Evolutionary conservation across 1,139 yeast genomes (phyloP), one percentile per base, ranked within the genome.

Genomic region (Yamadazyma sp.): DNA sequence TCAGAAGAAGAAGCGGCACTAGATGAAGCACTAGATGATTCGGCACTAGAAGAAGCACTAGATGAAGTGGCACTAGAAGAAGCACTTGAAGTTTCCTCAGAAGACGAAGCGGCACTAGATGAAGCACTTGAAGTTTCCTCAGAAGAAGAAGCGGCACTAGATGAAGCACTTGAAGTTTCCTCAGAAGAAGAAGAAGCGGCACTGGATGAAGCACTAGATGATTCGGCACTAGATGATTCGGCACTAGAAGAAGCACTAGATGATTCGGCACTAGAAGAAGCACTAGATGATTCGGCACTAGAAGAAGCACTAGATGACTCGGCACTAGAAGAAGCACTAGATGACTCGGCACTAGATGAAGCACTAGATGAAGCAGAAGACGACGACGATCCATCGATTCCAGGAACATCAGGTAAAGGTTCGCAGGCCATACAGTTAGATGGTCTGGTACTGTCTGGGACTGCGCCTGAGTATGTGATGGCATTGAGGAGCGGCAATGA

Each of bases 391-490:
- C 45, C 48, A 31, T 38, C 51, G 17, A 41, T 12, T 16, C 38
- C 38, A 18, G 41, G 41, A 2, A 32, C 32, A 5, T 35, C 43
- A 5, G 50, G 51, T 42, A 48, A 43, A 3, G 35, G 24, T 17
- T 8, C 12, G 40, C 51, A 48, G 22, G 34, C 33, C 39, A 33
- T 29, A 45, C 51, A 48, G 15, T 22, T 28, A 3, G 48, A 31
- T n/a, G 46, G 37, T 36, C 50, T 46, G 4, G 48, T 31, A 22
- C 42, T 17, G 2, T 39, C 38, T 12, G 51, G 42, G n/a, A 42
- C 43, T 25, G 55, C 48, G 9, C 52, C 59, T 31, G 22, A 43
- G 38, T 58, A 59, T 5, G 16, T 32, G 12, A 58, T 40, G 33
- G 50, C 49, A 33, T 48, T 43, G 32, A 31, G 38, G 46, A 58